Evolutionary conservation across 1,284 basidiomycete species (phyloP).

Genomic region (Trichosporon ovoides): DNA sequence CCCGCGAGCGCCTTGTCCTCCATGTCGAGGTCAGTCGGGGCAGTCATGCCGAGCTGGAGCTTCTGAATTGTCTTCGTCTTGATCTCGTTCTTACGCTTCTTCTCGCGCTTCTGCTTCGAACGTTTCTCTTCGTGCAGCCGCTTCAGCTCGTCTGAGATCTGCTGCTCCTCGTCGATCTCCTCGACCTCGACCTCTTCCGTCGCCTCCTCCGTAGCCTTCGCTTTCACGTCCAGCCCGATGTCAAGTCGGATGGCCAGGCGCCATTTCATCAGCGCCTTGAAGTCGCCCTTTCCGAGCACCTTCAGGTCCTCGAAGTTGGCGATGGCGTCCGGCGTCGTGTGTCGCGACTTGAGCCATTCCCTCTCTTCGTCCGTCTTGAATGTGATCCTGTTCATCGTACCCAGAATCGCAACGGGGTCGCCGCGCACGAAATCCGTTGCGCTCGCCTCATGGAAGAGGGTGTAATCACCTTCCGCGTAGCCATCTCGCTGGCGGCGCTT

Average conservation of each 20-base stretch:
- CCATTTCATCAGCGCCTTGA: slow-evolving; percentile 92
- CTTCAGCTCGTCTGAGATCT: slow-evolving; percentile 82
- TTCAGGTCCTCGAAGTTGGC: slow-evolving; percentile 87
- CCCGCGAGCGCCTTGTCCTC: slow-evolving; percentile 63
- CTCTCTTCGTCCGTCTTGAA: slow-evolving; percentile 83
- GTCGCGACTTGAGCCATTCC: slow-evolving; percentile 66
- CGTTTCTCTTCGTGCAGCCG: slow-evolving; percentile 72
- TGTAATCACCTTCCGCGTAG: slow-evolving; percentile 93
- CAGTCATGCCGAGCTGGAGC: slow-evolving; percentile 96
- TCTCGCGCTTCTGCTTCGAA: slow-evolving; percentile 71
- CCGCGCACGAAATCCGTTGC: slow-evolving; percentile 69
- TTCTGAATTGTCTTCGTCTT: slow-evolving; percentile 83
- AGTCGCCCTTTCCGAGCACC: slow-evolving; percentile 95
- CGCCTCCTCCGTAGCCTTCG: slow-evolving; percentile 62
- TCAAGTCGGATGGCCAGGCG: slow-evolving; percentile 75
- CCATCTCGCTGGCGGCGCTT: slow-evolving; percentile 88
- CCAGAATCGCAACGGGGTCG: slow-evolving; percentile 77
- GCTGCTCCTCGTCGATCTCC: slow-evolving; percentile 75
- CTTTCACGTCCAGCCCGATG: slow-evolving; percentile 75
- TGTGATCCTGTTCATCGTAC: slow-evolving; percentile 74
- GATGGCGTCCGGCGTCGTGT: slow-evolving; percentile 74
- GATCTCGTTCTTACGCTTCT: slow-evolving; percentile 82
- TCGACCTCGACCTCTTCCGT: slow-evolving; percentile 74
- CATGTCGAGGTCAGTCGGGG: slow-evolving; percentile 85
- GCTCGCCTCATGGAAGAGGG: slow-evolving; percentile 69